A percentile compares a stretch with the other conserved stretches of the same genome.
These are phyloP conservation scores for Durotheca rogersii DNA, from an alignment of 495 filamentous ascomycete genomes.

Conservation along the genomic window DNA sequence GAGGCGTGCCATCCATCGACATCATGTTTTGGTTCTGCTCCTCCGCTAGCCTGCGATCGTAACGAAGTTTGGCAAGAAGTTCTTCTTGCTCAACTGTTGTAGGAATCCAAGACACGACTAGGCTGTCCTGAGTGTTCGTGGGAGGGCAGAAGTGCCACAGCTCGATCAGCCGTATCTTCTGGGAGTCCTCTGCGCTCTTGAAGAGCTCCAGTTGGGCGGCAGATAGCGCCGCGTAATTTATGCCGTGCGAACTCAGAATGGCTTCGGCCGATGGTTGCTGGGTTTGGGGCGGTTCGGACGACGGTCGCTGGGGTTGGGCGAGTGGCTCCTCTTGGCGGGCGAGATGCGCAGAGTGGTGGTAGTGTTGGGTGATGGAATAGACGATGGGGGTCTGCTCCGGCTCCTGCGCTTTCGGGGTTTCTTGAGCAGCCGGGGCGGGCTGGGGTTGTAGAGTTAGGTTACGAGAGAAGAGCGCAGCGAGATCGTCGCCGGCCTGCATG, in stretches of 20 bases:
- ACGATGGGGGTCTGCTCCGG: constrained; percentile 44
- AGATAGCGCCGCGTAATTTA: constrained; percentile 57
- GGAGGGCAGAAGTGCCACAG: constrained; percentile 66
- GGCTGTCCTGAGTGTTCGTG: constrained; percentile 41
- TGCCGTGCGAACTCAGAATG: constrained; percentile 51
- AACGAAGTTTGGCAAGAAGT: constrained; percentile 49
- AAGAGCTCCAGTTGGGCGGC: constrained; percentile 62
- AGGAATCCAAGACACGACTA: constrained; percentile 44
- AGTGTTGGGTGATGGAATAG: constrained; percentile 74
- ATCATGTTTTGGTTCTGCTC: constrained; percentile 38
- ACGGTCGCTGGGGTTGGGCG: constrained; percentile 40
- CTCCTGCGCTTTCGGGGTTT: constrained; percentile 32
- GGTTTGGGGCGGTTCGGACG: constrained; percentile 50
- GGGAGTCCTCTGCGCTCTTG: constrained; percentile 56
- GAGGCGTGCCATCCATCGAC: constrained; percentile 51
- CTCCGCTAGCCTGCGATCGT: constrained; percentile 48
- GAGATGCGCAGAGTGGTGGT: constrained; percentile 68
- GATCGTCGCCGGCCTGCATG: constrained; percentile 62
- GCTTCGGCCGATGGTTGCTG: constrained; percentile 47
- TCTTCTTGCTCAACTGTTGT: constrained; percentile 56
- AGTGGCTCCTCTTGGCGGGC: constrained; percentile 34
- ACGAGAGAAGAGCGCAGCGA: constrained; percentile 64
- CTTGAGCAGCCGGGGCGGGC: constrained; percentile 32
- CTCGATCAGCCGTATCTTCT: constrained; percentile 61
- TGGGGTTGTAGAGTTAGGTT: constrained; percentile 58